These are phyloP conservation scores for Podospora australis DNA, from an alignment of 495 filamentous ascomycete genomes.

Conservation along the genomic window DNA sequence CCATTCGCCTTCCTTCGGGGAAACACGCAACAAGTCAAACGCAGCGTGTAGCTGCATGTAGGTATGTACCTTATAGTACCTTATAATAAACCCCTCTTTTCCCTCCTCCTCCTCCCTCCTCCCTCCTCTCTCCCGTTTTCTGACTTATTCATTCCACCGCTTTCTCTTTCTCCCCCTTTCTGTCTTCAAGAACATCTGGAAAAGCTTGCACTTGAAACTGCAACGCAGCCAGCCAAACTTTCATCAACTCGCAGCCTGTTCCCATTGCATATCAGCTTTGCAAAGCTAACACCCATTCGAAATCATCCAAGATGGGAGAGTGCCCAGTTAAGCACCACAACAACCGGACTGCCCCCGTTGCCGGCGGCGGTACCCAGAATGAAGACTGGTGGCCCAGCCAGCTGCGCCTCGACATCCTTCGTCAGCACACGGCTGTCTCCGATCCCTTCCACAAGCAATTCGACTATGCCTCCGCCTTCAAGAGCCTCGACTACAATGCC, in stretches of 20 bases:
- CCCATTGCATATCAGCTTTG: not conserved
- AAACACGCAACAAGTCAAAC: too few species aligned
- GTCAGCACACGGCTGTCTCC: conserved; percentile 56
- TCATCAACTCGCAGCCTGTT: not conserved
- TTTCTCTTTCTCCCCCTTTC: not conserved
- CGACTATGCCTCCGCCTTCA: conserved; percentile 63
- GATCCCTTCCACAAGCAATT: conserved; percentile 56
- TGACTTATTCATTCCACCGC: not conserved
- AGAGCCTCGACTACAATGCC: conserved; percentile 60
- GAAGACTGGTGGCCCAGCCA: conserved; percentile 63
- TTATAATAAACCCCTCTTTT: not conserved
- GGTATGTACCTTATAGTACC: not conserved
- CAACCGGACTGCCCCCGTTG: conserved; percentile 42
- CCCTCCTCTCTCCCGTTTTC: not conserved
- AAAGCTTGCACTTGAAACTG: too few species aligned
- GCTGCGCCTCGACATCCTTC: conserved; percentile 62
- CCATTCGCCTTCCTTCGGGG: too few species aligned
- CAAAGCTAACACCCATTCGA: too few species aligned
- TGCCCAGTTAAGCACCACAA: conserved; percentile 48
- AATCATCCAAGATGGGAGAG: conserved; percentile 22
- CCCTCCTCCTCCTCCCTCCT: not conserved
- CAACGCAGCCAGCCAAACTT: too few species aligned
- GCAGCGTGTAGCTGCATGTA: too few species aligned
- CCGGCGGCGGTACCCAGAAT: conserved; percentile 56
- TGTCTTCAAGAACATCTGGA: not conserved